A percentile compares a stretch with the other conserved stretches of the same genome.
Evolutionary conservation across 257 asterid genomes (phyloP).

Genomic region (Solanum pimpinellifolium): DNA sequence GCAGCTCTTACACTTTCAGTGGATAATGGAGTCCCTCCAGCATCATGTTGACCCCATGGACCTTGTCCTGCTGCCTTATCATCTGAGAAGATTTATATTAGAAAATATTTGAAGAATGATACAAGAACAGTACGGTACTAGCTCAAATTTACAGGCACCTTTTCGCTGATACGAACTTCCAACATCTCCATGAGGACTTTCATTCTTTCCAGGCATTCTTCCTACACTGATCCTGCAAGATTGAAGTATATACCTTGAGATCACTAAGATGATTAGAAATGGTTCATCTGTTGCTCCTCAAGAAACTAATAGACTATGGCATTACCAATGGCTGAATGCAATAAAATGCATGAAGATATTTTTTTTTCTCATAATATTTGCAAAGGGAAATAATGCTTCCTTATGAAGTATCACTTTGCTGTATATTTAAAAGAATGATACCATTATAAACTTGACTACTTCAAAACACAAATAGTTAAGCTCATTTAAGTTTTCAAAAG

Average conservation of each 20-base stretch:
- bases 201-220: conserved; percentile 25
- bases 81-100: conserved; percentile 12
- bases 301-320: background rate
- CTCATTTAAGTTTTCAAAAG: background rate
- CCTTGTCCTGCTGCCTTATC: conserved; percentile 26
- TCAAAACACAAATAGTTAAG: background rate
- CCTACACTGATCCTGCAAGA: conserved; percentile 11
- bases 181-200: conserved; percentile 31
- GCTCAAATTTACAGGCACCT: conserved; percentile 15
- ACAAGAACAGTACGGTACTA: background rate
- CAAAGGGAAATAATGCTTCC: background rate
- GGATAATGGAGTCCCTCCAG: conserved; percentile 44
- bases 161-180: conserved; percentile 23
- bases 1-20: conserved; percentile 65
- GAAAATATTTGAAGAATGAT: background rate
- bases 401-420: background rate
- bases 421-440: background rate
- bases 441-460: background rate
- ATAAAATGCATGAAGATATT: background rate
- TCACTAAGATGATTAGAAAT: background rate
- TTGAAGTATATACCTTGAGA: background rate
- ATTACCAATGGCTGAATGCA: background rate
- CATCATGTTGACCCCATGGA: conserved; percentile 34
- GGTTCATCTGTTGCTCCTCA: background rate
- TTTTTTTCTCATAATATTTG: background rate